Evolutionary conservation across 2,329 filamentous ascomycete species (phyloP).

Genomic region (Aspergillus sojae): DNA sequence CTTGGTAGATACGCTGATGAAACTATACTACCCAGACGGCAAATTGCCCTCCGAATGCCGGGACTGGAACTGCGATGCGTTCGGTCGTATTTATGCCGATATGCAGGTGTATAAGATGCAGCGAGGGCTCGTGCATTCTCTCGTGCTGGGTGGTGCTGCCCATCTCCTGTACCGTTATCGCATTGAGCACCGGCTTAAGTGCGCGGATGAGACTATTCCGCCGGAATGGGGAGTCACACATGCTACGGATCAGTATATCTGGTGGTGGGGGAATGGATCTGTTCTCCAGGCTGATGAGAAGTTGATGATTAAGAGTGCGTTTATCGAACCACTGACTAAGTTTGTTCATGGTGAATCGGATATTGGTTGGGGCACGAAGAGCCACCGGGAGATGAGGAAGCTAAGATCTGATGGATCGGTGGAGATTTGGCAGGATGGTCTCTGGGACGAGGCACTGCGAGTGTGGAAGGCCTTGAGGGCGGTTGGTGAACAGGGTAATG

Average conservation of each 20-base stretch:
- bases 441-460: constrained; percentile 50
- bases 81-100: constrained; percentile 59
- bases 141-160: constrained; percentile 48
- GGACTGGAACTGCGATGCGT: constrained; percentile 53
- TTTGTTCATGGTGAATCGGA: constrained; percentile 30
- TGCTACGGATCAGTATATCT: constrained; percentile 56
- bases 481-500: constrained; percentile 16
- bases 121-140: constrained; percentile 52
- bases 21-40: constrained; percentile 46
- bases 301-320: constrained; percentile 33
- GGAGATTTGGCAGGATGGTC: constrained; percentile 49
- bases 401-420: constrained; percentile 51
- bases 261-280: constrained; percentile 58
- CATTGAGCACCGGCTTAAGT: constrained; percentile 56
- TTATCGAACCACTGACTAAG: constrained; percentile 32
- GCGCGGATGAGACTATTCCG: constrained; percentile 47
- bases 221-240: constrained; percentile 58
- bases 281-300: constrained; percentile 50
- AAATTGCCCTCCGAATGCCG: constrained; percentile 42
- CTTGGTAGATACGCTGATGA: constrained; percentile 48
- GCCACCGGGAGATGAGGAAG: constrained; percentile 44
- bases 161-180: constrained; percentile 55
- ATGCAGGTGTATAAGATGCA: constrained; percentile 59
- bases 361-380: constrained; percentile 28
- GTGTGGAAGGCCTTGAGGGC: constrained; percentile 48